Evolutionary conservation across 2,329 filamentous ascomycete genomes (phyloP).

Genomic region (Trichoderma guizhouense): DNA sequence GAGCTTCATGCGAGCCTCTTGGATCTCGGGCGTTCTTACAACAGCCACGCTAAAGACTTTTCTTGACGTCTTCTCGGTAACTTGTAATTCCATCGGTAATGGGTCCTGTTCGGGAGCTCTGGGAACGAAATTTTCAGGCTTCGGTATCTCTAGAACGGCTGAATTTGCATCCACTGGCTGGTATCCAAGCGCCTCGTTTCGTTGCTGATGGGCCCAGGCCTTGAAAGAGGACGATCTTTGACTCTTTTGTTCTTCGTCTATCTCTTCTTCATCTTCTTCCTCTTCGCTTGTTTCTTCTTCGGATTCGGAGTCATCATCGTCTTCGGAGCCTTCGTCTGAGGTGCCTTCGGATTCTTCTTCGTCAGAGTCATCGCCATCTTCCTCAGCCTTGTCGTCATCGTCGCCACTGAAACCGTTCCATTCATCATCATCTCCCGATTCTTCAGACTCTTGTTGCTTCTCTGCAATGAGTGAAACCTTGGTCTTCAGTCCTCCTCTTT

Average conservation of each 20-base stretch:
- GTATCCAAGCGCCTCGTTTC: constrained; percentile 77
- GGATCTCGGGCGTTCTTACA: constrained; percentile 66
- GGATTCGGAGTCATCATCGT: constrained; percentile 30
- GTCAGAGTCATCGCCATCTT: constrained; percentile 30
- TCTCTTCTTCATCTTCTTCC: constrained; percentile 22
- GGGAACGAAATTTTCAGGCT: constrained; percentile 61
- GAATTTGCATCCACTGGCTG: constrained; percentile 44
- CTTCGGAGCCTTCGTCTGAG: constrained; percentile 27
- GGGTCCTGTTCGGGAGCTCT: constrained; percentile 68
- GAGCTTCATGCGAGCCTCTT: constrained; percentile 72
- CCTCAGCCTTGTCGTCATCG: constrained; percentile 34
- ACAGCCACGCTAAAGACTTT: constrained; percentile 77
- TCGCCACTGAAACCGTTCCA: constrained; percentile 62
- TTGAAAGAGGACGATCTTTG: constrained; percentile 71
- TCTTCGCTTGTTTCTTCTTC: constrained; percentile 33
- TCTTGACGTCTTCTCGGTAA: constrained; percentile 57
- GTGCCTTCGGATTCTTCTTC: constrained; percentile 29
- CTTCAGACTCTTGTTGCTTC: constrained; percentile 39
- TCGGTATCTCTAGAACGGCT: constrained; percentile 50
- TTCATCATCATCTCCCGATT: constrained; percentile 35
- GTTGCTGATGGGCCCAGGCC: constrained; percentile 81
- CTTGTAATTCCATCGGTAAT: constrained; percentile 62
- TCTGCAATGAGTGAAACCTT: constrained; percentile 47
- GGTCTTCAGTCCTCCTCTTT: constrained; percentile 59
- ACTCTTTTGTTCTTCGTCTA: constrained; percentile 27